Base-by-base conservation (phyloP, 2,329 filamentous ascomycete genomes). In the Hymenotorrendiella dingleyae region DNA sequence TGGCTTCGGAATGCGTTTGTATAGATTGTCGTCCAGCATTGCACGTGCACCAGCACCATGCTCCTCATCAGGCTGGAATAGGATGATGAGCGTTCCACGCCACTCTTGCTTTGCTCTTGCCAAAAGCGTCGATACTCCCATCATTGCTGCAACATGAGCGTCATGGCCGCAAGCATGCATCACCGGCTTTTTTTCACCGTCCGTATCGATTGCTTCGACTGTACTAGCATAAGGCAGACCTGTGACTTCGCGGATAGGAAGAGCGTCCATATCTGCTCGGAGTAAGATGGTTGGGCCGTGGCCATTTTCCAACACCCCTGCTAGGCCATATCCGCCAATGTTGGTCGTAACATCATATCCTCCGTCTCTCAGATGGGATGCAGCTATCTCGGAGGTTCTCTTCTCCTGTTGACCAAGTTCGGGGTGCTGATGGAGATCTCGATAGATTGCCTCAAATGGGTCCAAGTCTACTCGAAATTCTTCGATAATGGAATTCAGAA, bases 101-200 rank as follows among this genome's bases (percentile, higher is more conserved):
- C 82, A 86, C 0, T 49, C 27, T 0, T 67, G 49, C 59, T 66
- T 0, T 62, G 57, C 0, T 6, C 59, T 60, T 0, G 67, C 59
- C 0, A 86, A 64, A 0, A 71, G 62, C 14, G 70, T 64, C 0
- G 75, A 69, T 0, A 73, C 71, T 0, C 69, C 80, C 2, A 84
- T 64, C 2, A 83, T 63, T 19, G 65, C 64, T 0, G 75, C 68
- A 21, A 82, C 73, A 54, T 84, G 79, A 65, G 80, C 76, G 51
- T 82, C 78, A 53, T 84, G 80, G 0, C 80, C 81, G 56, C 80
- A 84, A 21, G 80, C 80, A 60, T 84, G 81, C 79, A 84, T 83
- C 0, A 80, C 73, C 0, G 76, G 73, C 40, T 71, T 71, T 38
- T 68, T 63, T 0, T 62, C 56, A 0, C 74, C 74, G 48, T 72